phyloP scores from a whole-genome alignment of 208 protist species.

The Wallacemonas sp. region DNA sequence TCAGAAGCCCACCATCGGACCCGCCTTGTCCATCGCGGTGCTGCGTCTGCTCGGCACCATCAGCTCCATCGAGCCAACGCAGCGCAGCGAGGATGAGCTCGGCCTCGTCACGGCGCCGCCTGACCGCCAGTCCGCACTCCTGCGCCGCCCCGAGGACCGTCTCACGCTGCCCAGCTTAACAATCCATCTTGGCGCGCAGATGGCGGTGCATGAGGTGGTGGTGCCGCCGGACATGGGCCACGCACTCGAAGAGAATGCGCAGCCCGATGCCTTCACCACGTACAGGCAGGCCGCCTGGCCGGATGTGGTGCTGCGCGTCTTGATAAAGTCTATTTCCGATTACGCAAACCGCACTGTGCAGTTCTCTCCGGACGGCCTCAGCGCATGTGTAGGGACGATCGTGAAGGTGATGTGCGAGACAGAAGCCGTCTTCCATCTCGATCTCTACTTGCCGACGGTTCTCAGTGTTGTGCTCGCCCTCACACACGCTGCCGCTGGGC shows the following conservation, averaged over 20 bases:
- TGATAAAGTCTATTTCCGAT: conserved; percentile 56
- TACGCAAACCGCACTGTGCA: conserved; percentile 56
- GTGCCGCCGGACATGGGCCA: conserved; percentile 2
- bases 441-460: conserved; percentile 62
- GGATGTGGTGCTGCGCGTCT: conserved; percentile 60
- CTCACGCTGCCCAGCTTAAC: conserved; percentile 31
- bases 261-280: conserved; percentile 16
- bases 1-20: conserved; percentile 68
- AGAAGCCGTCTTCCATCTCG: conserved; percentile 34
- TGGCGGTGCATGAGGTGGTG: conserved; percentile 5
- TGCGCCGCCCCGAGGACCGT: conserved; percentile 38
- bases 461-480: conserved; percentile 56
- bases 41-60: conserved; percentile 79
- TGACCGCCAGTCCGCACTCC: conserved; percentile 31
- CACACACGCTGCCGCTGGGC: background rate
- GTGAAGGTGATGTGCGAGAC: conserved; percentile 67
- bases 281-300: conserved; percentile 57
- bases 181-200: conserved; percentile 11
- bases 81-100: conserved; percentile 23
- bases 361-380: conserved; percentile 65
- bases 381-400: conserved; percentile 59
- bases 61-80: conserved; percentile 63
- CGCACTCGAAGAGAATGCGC: conserved; percentile 6
- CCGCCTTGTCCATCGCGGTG: conserved; percentile 66
- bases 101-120: conserved; percentile 3